phyloP scores from a whole-genome alignment of 1,284 basidiomycete genomes.

The Trametes polyzona region DNA sequence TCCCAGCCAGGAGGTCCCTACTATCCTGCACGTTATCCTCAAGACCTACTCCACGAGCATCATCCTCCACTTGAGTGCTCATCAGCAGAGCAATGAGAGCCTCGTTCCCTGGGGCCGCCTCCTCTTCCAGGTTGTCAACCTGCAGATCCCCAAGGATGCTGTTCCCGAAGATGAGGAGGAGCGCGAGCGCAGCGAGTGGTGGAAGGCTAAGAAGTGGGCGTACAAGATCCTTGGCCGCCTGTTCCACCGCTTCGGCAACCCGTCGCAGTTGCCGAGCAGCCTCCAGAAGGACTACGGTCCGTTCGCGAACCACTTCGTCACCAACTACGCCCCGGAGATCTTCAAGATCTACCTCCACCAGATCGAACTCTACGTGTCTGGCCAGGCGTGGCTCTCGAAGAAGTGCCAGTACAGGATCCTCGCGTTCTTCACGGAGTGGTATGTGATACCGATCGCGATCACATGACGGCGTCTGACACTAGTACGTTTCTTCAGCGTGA shows the following conservation, averaged over 20 bases:
- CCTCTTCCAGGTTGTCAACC: constrained; percentile 76
- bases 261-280: constrained; percentile 77
- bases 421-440: constrained; percentile 87
- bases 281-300: constrained; percentile 68
- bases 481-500: constrained; percentile 60
- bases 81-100: constrained; percentile 75
- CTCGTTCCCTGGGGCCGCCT: constrained; percentile 85
- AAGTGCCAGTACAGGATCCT: constrained; percentile 84
- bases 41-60: constrained; percentile 85
- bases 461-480: constrained; percentile 8
- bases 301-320: constrained; percentile 81
- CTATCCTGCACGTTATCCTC: constrained; percentile 80
- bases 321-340: constrained; percentile 82
- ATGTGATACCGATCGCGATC: constrained; percentile 30
- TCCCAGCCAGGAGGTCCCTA: constrained; percentile 68
- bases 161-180: constrained; percentile 76
- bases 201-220: constrained; percentile 91
- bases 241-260: constrained; percentile 84
- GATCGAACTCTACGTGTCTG: constrained; percentile 72
- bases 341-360: constrained; percentile 79
- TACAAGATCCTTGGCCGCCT: constrained; percentile 74
- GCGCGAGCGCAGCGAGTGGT: constrained; percentile 80
- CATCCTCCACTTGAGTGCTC: constrained; percentile 66
- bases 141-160: constrained; percentile 64
- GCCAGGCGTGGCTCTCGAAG: constrained; percentile 77